Evolutionary conservation across 106 monocot species (phyloP), one percentile per base, ranked within the genome.

Genomic region (Dioscorea dumetorum): DNA sequence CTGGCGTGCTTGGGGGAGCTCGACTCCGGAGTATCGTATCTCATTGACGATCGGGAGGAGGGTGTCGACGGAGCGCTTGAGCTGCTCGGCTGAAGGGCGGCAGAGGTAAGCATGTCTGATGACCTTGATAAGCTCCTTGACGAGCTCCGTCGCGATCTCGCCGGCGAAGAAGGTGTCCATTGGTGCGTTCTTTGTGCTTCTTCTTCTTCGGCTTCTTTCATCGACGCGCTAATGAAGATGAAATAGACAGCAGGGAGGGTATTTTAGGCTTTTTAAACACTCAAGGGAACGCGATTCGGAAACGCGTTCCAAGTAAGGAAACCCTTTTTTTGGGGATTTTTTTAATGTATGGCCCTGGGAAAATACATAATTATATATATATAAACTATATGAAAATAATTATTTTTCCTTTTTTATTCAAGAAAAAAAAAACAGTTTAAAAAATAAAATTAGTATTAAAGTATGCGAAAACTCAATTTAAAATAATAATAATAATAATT

Each of bases 151-250:
- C 11, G 67, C 77, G 5, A 85, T 67, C 53, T 85, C 78, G 1
- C 70, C 75, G 24, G 78, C n/a, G 60, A 85, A 70, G 17, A 77
- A 71, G 17, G 24, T 78, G 15, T 85, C 78, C 85, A 81, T 85
- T 17, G 35, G 33, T 18, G 24, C 48, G 8, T 3, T 22, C 60
- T 12, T 23, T 12, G 5, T 12, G 23, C 28, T 28, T 28, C 28
- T 28, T 28, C 28, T 1, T 28, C 28, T 1, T 23, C 60, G 2
- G 10, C 59, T 24, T 60, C 59, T 20, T 4, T 24, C n/a, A 19
- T 22, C 20, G 60, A 23, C 20, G 12, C 13, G 23, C 22, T 0
- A 13, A 22, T 22, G 12, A 23, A 7, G 23, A 22, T 9, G 23
- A 24, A 33, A 33, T 33, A 28, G 17, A 4, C 33, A 17, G 62